Conservation (phyloP, 164 flowering plant species). For the Protea cynaroides region DNA sequence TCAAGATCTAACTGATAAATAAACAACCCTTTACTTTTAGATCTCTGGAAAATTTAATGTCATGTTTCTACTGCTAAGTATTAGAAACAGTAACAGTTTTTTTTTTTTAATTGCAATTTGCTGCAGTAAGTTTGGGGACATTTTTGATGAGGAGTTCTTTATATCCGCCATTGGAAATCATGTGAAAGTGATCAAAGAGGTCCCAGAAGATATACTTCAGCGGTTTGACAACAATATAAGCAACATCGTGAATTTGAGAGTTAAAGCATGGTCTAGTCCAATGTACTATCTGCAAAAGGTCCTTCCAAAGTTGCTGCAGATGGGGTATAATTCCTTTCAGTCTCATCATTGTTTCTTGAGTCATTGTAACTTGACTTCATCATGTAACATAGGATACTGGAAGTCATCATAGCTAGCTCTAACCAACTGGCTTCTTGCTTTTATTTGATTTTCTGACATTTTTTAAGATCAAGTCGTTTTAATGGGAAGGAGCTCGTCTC, state of each 20-base stretch:
- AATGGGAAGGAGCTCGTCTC: too few relatives aligned
- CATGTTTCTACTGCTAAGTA: slow-evolving; percentile 1
- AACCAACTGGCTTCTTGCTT: too few relatives aligned
- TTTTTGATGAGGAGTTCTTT: slow-evolving; percentile 91
- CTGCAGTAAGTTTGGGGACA: slow-evolving; percentile 84
- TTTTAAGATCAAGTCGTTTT: too few relatives aligned
- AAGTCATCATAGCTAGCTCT: too few relatives aligned
- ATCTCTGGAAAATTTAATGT: neutral
- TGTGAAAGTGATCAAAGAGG: slow-evolving; percentile 66
- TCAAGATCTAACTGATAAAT: neutral
- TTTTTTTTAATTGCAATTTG: slow-evolving; percentile 3
- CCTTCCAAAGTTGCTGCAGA: slow-evolving; percentile 56
- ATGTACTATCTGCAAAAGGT: slow-evolving; percentile 70
- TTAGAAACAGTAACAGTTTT: neutral
- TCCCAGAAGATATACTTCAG: slow-evolving; percentile 69
- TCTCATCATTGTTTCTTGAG: neutral
- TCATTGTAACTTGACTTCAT: too few relatives aligned
- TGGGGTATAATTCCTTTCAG: slow-evolving; percentile 45
- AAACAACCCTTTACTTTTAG: neutral
- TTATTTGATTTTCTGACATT: too few relatives aligned
- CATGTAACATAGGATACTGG: too few relatives aligned
- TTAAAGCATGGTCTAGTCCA: slow-evolving; percentile 89
- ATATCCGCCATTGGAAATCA: slow-evolving; percentile 55
- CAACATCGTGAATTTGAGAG: slow-evolving; percentile 79
- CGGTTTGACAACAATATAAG: slow-evolving; percentile 75